Evolutionary conservation across 139 green algal genomes (phyloP).

Genomic region (Ettlia oleoabundans): DNA sequence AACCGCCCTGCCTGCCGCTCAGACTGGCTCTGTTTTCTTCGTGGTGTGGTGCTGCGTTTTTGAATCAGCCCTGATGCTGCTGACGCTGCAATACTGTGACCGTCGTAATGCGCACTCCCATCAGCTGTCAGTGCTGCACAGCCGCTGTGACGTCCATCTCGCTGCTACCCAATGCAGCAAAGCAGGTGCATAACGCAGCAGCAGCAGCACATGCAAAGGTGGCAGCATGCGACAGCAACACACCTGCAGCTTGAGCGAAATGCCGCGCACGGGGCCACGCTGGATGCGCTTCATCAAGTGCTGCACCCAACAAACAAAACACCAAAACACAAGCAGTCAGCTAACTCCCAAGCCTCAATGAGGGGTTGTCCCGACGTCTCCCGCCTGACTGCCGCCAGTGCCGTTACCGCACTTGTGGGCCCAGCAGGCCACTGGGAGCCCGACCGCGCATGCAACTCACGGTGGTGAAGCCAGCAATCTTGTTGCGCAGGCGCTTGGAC

Average conservation of each 20-base stretch:
- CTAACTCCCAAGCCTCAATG: background rate
- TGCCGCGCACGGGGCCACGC: conserved; percentile 96
- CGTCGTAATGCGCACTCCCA: too few relatives aligned
- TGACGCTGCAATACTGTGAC: too few relatives aligned
- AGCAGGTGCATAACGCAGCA: background rate
- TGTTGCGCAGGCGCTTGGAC: conserved; percentile 98
- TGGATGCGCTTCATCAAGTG: conserved; percentile 99
- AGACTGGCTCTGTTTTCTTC: too few relatives aligned
- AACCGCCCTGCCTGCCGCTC: too few relatives aligned
- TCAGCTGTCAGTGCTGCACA: too few relatives aligned
- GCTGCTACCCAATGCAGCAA: too few relatives aligned
- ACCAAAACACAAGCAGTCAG: background rate
- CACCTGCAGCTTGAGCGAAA: conserved; percentile 99
- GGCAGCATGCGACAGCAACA: background rate
- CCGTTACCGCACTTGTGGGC: background rate
- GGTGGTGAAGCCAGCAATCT: conserved; percentile 99
- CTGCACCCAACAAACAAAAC: conserved; percentile 55
- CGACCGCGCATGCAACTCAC: conserved; percentile 54
- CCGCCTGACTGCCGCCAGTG: background rate
- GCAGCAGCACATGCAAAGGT: background rate
- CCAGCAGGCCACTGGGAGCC: background rate
- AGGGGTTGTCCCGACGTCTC: too few relatives aligned
- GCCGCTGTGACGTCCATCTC: too few relatives aligned
- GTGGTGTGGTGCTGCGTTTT: too few relatives aligned
- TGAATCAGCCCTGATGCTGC: too few relatives aligned